Base-by-base conservation (phyloP, 2,329 filamentous ascomycete species). In the Penicillium sclerotigenum region DNA sequence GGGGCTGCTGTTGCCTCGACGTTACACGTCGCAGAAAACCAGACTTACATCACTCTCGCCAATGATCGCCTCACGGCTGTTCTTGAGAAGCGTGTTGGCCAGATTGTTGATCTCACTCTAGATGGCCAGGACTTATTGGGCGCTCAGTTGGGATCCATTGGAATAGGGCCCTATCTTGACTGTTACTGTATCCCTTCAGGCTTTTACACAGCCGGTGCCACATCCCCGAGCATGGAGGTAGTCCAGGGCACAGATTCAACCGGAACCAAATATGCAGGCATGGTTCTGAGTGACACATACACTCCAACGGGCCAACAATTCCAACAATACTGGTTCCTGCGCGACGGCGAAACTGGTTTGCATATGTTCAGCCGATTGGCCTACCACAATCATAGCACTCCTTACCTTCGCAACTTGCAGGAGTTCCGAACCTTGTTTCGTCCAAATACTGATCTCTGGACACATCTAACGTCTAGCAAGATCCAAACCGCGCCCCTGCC, bases 281-380 rank as follows among this genome's bases (percentile, higher is more conserved):
- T 86, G 31, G 75, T 81, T 40, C 81, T 87, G 77, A 81, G 80
- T 45, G 83, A 87, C 56, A 81, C 77, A 0, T 86, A 85, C 63
- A 74, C 78, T 0, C 73, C 77, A 0, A 86, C 83, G 0, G 83
- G 83, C 2, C 83, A 87, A 64, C 64, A 81, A 6, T 73, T 87
- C 16, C 80, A 87, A 63, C 84, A 87, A 64, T 87, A 86, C 68
- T 87, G 83, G 82, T 87, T 87, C 61, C 71, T 87, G 3, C 75
- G 81, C 11, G 83, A 85, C 42, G 81, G 80, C 1, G 84, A 87
- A 67, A 86, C 84, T 0, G 84, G 84, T 0, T 67, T 87, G 34
- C 84, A 87, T 63, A 81, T 79, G 0, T 87, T 87, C 68, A 82
- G 78, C 55, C 79, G 83, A n/a, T 69, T 85, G 10, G 76, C 79